Base-by-base conservation (phyloP, 1,139 yeast genomes). In the Taphrina communis region DNA sequence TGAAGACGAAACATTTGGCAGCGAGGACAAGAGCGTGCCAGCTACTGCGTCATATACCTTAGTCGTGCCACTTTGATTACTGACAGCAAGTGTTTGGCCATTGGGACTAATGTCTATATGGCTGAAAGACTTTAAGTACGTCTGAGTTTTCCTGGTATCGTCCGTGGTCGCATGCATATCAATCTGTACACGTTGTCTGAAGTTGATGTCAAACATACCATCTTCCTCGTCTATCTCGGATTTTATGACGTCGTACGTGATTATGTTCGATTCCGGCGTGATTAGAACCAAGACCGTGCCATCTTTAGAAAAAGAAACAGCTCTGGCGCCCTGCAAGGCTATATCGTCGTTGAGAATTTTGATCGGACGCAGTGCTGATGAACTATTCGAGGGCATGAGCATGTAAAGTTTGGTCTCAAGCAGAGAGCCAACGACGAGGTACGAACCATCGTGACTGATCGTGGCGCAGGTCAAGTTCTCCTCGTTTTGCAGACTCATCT, bases 381-480 rank as follows among this genome's bases (percentile, higher is more conserved):
- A 59, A 11, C 57, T 50, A 7, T 46, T 44, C 7, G 63, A 57
- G 6, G 68, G 68, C 44, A 50, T 9, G 35, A 92, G 81, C 71
- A 82, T 81, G 76, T 90, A 94, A 1, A 93, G 76, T 76, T 88
- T 91, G 12, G 91, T 86, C 0, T 87, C 84, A 14, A 86, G 82
- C 68, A 87, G 80, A 65, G 96, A 86, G 12, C 93, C 85, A 44
- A 92, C 95, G 0, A 87, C 88, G 69, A 94, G 79, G 42, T 86
- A 80, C 51, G 84, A 79, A 0, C 90, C 95, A 72, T 86, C 86
- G 25, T 83, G 82, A 42, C 91, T 88, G 58, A 92, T 76, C n/a
- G 86, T 83, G 66, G 89, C 91, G 63, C 84, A 80, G 1, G 93
- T 82, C 62, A 94, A 87, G 78, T 90, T 89, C 73, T 91, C 97